These are phyloP conservation scores for Carex arenaria DNA, from an alignment of 202 grass and related monocot genomes.

Conservation along the genomic window DNA sequence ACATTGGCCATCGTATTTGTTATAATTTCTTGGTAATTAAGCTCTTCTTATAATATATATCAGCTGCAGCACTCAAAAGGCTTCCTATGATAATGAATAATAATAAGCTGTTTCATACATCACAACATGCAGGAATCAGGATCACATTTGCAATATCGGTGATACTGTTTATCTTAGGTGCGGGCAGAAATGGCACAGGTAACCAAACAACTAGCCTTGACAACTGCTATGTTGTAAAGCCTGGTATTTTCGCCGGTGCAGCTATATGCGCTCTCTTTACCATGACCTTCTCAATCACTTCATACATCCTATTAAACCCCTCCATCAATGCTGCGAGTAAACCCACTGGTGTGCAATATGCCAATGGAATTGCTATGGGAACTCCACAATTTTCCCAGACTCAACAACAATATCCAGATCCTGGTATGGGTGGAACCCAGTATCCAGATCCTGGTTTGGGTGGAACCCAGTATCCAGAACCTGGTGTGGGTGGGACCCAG, in stretches of 20 bases:
- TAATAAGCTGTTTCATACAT: background rate
- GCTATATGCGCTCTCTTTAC: slow-evolving; percentile 41
- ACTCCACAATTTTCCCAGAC: background rate
- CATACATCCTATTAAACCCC: slow-evolving; percentile 15
- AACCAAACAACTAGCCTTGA: background rate
- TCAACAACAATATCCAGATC: background rate
- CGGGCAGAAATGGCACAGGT: slow-evolving; percentile 27
- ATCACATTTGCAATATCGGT: slow-evolving; percentile 34
- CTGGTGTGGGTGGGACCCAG: background rate
- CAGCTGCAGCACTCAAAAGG: background rate
- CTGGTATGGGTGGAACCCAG: background rate
- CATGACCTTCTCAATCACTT: slow-evolving; percentile 29
- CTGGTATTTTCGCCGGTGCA: slow-evolving; percentile 40
- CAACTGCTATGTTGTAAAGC: slow-evolving; percentile 39
- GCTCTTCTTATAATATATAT: background rate
- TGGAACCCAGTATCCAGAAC: background rate
- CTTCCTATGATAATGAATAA: background rate
- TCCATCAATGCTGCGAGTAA: background rate
- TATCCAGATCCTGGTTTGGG: background rate
- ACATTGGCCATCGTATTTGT: slow-evolving; percentile 33
- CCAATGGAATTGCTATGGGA: background rate
- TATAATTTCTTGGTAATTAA: slow-evolving; percentile 45
- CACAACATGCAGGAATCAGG: slow-evolving; percentile 38
- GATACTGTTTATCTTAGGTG: slow-evolving; percentile 23
- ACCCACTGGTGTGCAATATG: background rate